Conservation (phyloP, 2,329 filamentous ascomycete species). For the Penicillium sp. region DNA sequence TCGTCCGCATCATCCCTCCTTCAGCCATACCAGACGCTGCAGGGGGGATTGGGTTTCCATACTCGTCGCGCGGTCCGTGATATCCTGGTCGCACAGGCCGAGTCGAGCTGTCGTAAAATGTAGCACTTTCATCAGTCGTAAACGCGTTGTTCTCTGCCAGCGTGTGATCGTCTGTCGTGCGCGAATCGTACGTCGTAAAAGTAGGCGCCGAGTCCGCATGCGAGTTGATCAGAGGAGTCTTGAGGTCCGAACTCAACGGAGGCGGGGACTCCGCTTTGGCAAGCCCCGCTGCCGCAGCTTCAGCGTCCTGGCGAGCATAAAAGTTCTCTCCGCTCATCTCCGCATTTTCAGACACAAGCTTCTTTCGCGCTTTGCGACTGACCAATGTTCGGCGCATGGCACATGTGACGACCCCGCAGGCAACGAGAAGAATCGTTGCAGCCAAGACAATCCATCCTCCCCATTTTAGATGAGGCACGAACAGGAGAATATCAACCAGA, state of each 20-base stretch:
- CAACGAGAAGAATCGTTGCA: slow-evolving; percentile 77
- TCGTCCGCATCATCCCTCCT: slow-evolving; percentile 35
- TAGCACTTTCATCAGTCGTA: background rate
- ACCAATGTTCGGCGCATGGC: slow-evolving; percentile 92
- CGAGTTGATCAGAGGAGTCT: slow-evolving; percentile 53
- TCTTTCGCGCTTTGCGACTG: slow-evolving; percentile 87
- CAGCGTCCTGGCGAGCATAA: slow-evolving; percentile 61
- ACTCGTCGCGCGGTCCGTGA: slow-evolving; percentile 41
- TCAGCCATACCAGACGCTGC: slow-evolving; percentile 25
- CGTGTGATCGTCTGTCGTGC: slow-evolving; percentile 2
- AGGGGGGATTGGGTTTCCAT: slow-evolving; percentile 35
- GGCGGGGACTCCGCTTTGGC: slow-evolving; percentile 51
- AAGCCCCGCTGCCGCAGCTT: slow-evolving; percentile 26
- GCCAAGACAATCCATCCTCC: slow-evolving; percentile 90
- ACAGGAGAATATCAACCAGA: slow-evolving; percentile 87
- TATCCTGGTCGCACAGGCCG: slow-evolving; percentile 11
- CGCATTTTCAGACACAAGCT: slow-evolving; percentile 85
- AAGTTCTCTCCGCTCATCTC: slow-evolving; percentile 97
- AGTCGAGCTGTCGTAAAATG: background rate
- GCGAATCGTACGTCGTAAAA: slow-evolving; percentile 42
- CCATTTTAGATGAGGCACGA: slow-evolving; percentile 90
- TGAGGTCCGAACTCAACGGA: slow-evolving; percentile 45
- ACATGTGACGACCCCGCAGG: slow-evolving; percentile 81
- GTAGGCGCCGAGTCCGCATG: slow-evolving; percentile 45
- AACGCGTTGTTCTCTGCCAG: slow-evolving; percentile 4